These are phyloP conservation scores for Tillandsia leiboldiana DNA, from an alignment of 176 grass and related monocot genomes.

Conservation along the genomic window DNA sequence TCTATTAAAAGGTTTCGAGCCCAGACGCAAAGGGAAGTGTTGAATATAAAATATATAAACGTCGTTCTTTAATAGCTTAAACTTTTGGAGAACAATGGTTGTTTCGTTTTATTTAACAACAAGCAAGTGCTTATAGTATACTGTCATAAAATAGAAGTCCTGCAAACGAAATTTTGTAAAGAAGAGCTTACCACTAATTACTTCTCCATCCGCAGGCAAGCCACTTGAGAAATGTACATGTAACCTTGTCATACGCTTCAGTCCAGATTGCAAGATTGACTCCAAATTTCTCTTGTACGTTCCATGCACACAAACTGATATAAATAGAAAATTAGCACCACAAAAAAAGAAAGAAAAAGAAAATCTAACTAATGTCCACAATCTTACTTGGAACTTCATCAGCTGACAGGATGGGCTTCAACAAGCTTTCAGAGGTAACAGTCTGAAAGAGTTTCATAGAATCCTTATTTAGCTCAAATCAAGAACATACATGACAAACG, in stretches of 20 bases:
- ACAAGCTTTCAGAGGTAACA: slow-evolving; percentile 68
- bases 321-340: not conserved
- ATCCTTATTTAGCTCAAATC: slow-evolving; percentile 10
- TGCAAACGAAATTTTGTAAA: not conserved
- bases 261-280: slow-evolving; percentile 60
- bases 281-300: slow-evolving; percentile 72
- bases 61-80: not conserved
- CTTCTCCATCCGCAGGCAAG: slow-evolving; percentile 56
- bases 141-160: not conserved
- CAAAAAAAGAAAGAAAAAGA: slow-evolving; percentile 31
- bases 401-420: slow-evolving; percentile 75
- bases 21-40: too few relatives aligned
- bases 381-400: slow-evolving; percentile 58
- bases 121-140: too few relatives aligned
- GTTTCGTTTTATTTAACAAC: not conserved
- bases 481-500: not conserved
- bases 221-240: slow-evolving; percentile 90
- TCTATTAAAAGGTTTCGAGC: too few relatives aligned
- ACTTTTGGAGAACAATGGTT: not conserved
- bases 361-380: not conserved
- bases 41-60: too few relatives aligned
- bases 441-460: slow-evolving; percentile 28
- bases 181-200: slow-evolving; percentile 59
- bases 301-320: slow-evolving; percentile 75
- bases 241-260: slow-evolving; percentile 66